Evolutionary conservation across 179 eudicot genomes (phyloP).

Genomic region (Dionaea muscipula): DNA sequence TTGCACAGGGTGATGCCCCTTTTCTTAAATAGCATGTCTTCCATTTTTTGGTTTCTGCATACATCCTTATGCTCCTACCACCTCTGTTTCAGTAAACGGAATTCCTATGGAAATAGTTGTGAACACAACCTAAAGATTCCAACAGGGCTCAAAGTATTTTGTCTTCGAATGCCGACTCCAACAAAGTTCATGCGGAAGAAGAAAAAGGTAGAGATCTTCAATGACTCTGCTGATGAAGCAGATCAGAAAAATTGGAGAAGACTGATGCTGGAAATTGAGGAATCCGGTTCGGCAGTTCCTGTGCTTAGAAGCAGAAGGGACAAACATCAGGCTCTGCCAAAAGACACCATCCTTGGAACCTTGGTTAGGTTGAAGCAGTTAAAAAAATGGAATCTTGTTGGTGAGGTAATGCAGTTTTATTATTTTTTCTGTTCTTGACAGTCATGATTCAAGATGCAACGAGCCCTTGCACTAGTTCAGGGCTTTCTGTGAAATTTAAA

Average conservation of each 20-base stretch:
- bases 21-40: not conserved
- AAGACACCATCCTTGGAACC: slow-evolving; percentile 69
- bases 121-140: slow-evolving; percentile 25
- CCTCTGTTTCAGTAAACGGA: slow-evolving; percentile 38
- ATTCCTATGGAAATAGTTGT: slow-evolving; percentile 20
- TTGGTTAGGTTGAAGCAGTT: slow-evolving; percentile 82
- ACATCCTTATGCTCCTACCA: slow-evolving; percentile 9
- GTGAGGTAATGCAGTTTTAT: slow-evolving; percentile 45
- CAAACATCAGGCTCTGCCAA: slow-evolving; percentile 53
- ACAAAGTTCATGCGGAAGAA: slow-evolving; percentile 32
- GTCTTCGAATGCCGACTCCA: slow-evolving; percentile 71
- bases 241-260: slow-evolving; percentile 83
- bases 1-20: not conserved
- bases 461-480: too few species aligned
- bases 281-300: slow-evolving; percentile 60
- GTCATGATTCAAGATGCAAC: not conserved
- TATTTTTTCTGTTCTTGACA: not conserved
- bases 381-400: slow-evolving; percentile 85
- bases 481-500: too few species aligned
- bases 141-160: slow-evolving; percentile 45
- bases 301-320: slow-evolving; percentile 52
- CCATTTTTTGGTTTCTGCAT: not conserved
- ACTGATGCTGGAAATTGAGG: slow-evolving; percentile 79
- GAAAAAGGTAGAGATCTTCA: slow-evolving; percentile 34
- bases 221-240: slow-evolving; percentile 67